Conservation (phyloP, 23 red algal species). For the Gracilaria caudata region DNA sequence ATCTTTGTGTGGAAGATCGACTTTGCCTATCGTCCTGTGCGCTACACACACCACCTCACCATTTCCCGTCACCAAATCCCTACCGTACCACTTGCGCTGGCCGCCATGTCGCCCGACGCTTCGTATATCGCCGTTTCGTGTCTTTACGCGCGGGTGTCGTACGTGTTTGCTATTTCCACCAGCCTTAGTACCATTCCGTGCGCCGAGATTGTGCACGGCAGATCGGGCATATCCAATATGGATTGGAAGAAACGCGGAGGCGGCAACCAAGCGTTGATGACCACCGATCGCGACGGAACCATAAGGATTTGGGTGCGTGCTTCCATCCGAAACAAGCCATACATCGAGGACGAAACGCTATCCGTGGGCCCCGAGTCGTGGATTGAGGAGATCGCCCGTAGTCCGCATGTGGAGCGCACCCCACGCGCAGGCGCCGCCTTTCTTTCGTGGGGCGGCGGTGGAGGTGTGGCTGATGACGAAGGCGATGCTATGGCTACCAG, state of each 20-base stretch:
- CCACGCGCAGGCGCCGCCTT: conserved; percentile 62
- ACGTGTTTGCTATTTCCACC: conserved; percentile 33
- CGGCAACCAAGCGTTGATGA: conserved; percentile 86
- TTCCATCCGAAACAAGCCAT: background rate
- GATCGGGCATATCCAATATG: conserved; percentile 63
- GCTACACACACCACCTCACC: conserved; percentile 5
- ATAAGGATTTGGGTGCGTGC: conserved; percentile 78
- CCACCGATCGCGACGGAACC: conserved; percentile 79
- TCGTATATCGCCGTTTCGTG: conserved; percentile 23
- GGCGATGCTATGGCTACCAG: conserved; percentile 73
- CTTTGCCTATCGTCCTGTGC: conserved; percentile 11
- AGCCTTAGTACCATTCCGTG: background rate
- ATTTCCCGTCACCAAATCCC: conserved; percentile 6
- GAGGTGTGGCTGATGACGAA: conserved; percentile 82
- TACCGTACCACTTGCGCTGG: conserved; percentile 20
- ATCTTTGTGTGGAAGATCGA: conserved; percentile 57
- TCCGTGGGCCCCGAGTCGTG: conserved; percentile 51
- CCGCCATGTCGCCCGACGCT: conserved; percentile 42
- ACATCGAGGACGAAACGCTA: background rate
- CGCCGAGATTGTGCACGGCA: conserved; percentile 68
- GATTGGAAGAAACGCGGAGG: conserved; percentile 86
- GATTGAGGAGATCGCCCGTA: conserved; percentile 80
- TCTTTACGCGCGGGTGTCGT: conserved; percentile 35
- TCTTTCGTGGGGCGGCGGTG: conserved; percentile 80
- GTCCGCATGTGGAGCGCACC: conserved; percentile 77